Evolutionary conservation across 2,329 filamentous ascomycete genomes (phyloP), one percentile per base, ranked within the genome.

Genomic region (Stagonosporopsis rhizophila): DNA sequence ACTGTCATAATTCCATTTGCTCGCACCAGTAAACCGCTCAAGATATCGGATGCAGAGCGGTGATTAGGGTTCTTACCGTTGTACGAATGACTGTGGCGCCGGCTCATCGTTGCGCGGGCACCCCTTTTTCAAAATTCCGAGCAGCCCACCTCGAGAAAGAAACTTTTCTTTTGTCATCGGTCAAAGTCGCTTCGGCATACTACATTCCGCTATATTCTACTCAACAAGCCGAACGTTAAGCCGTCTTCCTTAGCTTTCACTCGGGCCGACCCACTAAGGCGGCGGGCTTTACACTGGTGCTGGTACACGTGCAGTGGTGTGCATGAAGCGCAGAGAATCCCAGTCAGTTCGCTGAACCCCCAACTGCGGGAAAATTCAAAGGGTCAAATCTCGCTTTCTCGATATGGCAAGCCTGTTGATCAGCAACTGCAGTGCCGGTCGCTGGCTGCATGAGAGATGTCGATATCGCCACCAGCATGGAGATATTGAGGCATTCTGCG

Each of bases 1-100:
- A 30, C 11, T 38, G 38, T 44, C 34, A 34, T 25, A 6, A 32
- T 30, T 22, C 39, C 23, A 0, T 35, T 15, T 19, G 28, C 19
- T 55, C 35, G 40, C 52, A 22, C 27, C 40, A 55, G 32, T 39
- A 32, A 44, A 39, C 44, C 44, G 44, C 19, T 39, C 12, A 19
- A 34, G 22, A 34, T 4, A 14, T 32, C n/a, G 11, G 32, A n/a
- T 37, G 6, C 3, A 17, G n/a, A 9, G n/a, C 8, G 5, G 25
- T 15, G 23, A 15, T 20, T 11, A 22, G 25, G 17, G 17, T 22
- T 28, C 6, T 32, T 11, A 44, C 25, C 28, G 15, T 11, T 40
- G 8, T 28, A 15, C 15, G 30, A 3, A 44, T 27, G 20, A 9
- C 19, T 20, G 37, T 6, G 12, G 28, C 20, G 15, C 19, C 19